Conservation (phyloP, 2,329 filamentous ascomycete species). For the Fusarium robinianum region DNA sequence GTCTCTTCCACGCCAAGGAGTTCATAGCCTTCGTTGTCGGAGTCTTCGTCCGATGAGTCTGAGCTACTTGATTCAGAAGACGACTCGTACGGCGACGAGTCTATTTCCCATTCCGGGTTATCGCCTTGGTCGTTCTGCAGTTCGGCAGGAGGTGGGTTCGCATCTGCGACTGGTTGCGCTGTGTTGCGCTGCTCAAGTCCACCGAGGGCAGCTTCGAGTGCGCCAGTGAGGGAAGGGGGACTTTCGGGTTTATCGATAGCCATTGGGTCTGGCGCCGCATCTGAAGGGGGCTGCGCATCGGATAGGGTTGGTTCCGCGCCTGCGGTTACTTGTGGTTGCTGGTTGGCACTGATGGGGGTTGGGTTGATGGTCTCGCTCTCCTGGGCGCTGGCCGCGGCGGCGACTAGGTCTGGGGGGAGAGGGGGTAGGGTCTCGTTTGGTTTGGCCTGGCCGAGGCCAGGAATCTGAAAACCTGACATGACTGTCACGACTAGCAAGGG, state of each 20-base stretch:
- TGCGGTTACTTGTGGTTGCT: slow-evolving; percentile 9
- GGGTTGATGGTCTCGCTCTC: slow-evolving; percentile 29
- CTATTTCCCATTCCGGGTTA: slow-evolving; percentile 81
- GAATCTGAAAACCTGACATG: slow-evolving; percentile 51
- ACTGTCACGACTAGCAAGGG: neutral
- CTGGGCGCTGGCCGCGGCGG: slow-evolving; percentile 38
- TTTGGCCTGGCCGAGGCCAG: slow-evolving; percentile 49
- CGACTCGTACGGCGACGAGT: slow-evolving; percentile 76
- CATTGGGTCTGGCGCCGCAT: slow-evolving; percentile 42
- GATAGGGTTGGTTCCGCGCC: slow-evolving; percentile 8
- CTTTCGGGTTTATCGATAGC: slow-evolving; percentile 43
- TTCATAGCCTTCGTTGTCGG: slow-evolving; percentile 67
- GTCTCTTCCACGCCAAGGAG: slow-evolving; percentile 81
- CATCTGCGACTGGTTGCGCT: slow-evolving; percentile 20
- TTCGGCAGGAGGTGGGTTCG: slow-evolving; percentile 15
- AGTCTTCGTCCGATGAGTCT: slow-evolving; percentile 63
- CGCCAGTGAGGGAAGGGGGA: slow-evolving; percentile 47
- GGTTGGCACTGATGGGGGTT: neutral
- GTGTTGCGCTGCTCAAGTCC: slow-evolving; percentile 38
- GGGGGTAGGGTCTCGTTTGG: slow-evolving; percentile 49
- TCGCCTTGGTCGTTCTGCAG: slow-evolving; percentile 44
- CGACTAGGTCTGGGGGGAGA: slow-evolving; percentile 40
- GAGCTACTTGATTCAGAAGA: slow-evolving; percentile 64
- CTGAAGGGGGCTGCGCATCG: slow-evolving; percentile 8
- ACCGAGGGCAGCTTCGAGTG: slow-evolving; percentile 51